Percentiles rank a stretch among this genome's conserved stretches.
Conservation (phyloP, 176 grass and related monocot genomes). For the Triticum aestivum region DNA sequence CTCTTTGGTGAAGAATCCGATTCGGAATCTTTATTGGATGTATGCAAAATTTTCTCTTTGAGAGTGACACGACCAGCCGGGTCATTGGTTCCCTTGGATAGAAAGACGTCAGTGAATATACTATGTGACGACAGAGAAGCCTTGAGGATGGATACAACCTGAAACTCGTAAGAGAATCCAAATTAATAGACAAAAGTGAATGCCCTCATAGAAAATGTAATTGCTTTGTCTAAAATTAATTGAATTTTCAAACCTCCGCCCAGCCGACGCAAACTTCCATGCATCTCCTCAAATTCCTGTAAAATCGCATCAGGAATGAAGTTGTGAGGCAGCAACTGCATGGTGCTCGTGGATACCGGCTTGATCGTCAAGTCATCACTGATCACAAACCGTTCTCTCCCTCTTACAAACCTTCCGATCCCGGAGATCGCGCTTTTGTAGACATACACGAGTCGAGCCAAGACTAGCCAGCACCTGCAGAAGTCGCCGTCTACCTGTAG, state of each 20-base stretch:
- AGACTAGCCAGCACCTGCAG: neutral
- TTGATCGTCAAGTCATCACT: neutral
- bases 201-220: too few relatives aligned
- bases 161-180: too few relatives aligned
- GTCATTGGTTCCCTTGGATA: neutral
- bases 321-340: neutral
- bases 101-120: neutral
- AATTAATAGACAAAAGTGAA: too few relatives aligned
- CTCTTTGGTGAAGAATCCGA: neutral
- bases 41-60: neutral
- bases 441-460: neutral
- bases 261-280: neutral
- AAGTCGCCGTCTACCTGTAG: neutral
- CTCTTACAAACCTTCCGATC: neutral
- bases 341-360: neutral
- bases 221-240: too few relatives aligned
- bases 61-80: too few relatives aligned
- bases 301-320: neutral
- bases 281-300: neutral
- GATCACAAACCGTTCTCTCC: neutral
- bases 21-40: neutral
- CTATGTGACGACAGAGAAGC: too few relatives aligned
- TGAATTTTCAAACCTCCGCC: neutral
- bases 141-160: too few relatives aligned
- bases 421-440: neutral